Evolutionary conservation across 192 early-diverging fungal species (phyloP).

Genomic region (Mortierella alpina): DNA sequence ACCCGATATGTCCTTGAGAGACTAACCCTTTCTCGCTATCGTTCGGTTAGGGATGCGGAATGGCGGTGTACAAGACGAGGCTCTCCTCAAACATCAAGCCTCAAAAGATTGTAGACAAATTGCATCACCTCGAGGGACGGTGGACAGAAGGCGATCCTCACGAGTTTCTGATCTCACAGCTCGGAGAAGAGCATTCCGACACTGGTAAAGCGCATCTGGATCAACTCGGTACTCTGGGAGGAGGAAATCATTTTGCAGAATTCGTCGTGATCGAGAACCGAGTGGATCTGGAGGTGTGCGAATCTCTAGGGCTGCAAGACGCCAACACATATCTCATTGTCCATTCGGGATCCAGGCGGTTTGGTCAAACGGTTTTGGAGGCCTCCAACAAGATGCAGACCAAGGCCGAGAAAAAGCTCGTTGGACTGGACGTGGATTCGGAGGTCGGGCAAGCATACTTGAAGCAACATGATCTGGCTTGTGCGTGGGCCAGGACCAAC

Average conservation of each 20-base stretch:
- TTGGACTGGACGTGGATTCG: slow-evolving; percentile 38
- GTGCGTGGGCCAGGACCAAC: slow-evolving; percentile 63
- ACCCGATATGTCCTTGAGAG: too few relatives aligned
- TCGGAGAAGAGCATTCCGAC: slow-evolving; percentile 39
- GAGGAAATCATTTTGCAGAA: slow-evolving; percentile 75
- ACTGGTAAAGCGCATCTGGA: slow-evolving; percentile 55
- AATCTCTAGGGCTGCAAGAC: slow-evolving; percentile 21
- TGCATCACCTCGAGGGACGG: slow-evolving; percentile 51
- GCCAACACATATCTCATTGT: slow-evolving; percentile 56
- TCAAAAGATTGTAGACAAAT: slow-evolving; percentile 52
- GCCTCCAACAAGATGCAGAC: slow-evolving; percentile 31
- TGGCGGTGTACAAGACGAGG: slow-evolving; percentile 59
- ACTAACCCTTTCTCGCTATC: background rate
- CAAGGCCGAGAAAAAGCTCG: slow-evolving; percentile 41
- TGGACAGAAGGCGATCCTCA: slow-evolving; percentile 59
- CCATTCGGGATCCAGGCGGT: slow-evolving; percentile 66
- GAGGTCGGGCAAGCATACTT: slow-evolving; percentile 52
- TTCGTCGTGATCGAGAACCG: slow-evolving; percentile 53
- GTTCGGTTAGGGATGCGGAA: slow-evolving; percentile 63
- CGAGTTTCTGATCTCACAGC: slow-evolving; percentile 38
- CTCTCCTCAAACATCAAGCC: slow-evolving; percentile 49
- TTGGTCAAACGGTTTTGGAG: slow-evolving; percentile 64
- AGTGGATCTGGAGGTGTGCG: slow-evolving; percentile 49
- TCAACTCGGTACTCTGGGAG: slow-evolving; percentile 65
- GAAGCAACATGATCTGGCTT: slow-evolving; percentile 58